Conservation (phyloP, 2,329 filamentous ascomycete species). For the Neofusicoccum ribis region DNA sequence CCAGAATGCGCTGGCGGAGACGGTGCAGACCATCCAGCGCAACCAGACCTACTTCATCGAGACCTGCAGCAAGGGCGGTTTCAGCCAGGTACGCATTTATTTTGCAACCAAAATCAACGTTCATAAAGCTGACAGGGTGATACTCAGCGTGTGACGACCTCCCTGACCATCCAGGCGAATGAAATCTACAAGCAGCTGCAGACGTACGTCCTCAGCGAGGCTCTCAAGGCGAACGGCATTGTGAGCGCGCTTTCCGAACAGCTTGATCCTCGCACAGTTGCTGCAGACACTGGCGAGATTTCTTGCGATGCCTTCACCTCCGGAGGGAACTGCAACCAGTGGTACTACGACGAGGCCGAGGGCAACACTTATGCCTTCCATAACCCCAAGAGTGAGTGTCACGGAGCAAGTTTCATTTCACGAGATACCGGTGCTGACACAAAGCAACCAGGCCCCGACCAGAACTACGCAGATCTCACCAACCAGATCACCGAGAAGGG, state of each 20-base stretch:
- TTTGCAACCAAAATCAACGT: not conserved
- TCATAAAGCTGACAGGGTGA: not conserved
- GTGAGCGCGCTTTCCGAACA: not conserved
- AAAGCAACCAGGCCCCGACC: not conserved
- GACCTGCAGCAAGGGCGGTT: not conserved
- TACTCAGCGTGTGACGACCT: not conserved
- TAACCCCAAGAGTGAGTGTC: not conserved
- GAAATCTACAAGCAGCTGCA: not conserved
- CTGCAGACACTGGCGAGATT: not conserved
- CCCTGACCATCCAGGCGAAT: not conserved
- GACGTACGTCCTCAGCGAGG: not conserved
- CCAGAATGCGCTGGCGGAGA: not conserved
- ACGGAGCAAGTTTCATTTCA: not conserved
- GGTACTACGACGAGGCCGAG: constrained; percentile 3
- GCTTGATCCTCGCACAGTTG: not conserved
- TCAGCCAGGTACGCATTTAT: not conserved
- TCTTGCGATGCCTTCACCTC: constrained; percentile 3
- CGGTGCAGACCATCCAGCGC: not conserved
- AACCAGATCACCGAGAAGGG: not conserved
- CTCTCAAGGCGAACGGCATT: not conserved
- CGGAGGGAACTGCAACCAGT: constrained; percentile 3
- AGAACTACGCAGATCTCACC: not conserved
- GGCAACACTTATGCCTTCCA: constrained; percentile 9
- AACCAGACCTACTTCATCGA: constrained; percentile 2
- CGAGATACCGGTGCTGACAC: not conserved